Base-by-base conservation (phyloP, 257 asterid species). In the Anisodus acutangulus region DNA sequence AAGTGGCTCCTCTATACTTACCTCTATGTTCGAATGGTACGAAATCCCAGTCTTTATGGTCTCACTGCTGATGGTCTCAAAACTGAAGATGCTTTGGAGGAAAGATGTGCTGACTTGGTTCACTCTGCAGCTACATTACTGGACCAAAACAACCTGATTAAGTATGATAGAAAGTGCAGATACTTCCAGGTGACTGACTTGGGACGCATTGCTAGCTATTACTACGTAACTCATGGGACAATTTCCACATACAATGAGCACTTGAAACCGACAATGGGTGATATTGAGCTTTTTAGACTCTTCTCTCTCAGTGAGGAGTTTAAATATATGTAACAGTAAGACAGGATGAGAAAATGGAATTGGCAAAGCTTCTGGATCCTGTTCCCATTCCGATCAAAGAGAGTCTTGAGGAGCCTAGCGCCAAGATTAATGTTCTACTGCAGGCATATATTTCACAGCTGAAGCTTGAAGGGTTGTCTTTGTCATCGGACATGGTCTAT, bases 201-300 rank as follows among this genome's bases (percentile, higher is more conserved):
- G 88, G 91, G 91, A 76, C 91, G 91, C 71, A 89, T 89, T 80
- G 91, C 91, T 19, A 89, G 91, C 82, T 89, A 87, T 82, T 89
- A 89, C 63, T 89, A 89, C 47, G 81, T 89, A 68, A 87, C 91
- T n/a, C 91, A 89, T 71, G 91, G 91, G 59, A 85, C 91, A n/a
- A 87, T 89, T 5, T 84, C 91, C 31, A 89, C 88, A 2, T 89
- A 85, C 81, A 87, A 87, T 62, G 91, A 89, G 82, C 91, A 89
- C 60, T 80, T 89, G 86, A 89, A 89, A 83, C 90, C 88, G 8
- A 89, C 91, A 0, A 89, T 89, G 91, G 91, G 91, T 64, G 91
- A 89, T 64, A 89, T 89, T 76, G 91, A 89, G 80, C 91, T 89
- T 11, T 89, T 90, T 71, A 84, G 91, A 55, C 86, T 89, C 43